Evolutionary conservation across 768 basidiomycete genomes (phyloP).

Genomic region (Podaxis carcinomalis): DNA sequence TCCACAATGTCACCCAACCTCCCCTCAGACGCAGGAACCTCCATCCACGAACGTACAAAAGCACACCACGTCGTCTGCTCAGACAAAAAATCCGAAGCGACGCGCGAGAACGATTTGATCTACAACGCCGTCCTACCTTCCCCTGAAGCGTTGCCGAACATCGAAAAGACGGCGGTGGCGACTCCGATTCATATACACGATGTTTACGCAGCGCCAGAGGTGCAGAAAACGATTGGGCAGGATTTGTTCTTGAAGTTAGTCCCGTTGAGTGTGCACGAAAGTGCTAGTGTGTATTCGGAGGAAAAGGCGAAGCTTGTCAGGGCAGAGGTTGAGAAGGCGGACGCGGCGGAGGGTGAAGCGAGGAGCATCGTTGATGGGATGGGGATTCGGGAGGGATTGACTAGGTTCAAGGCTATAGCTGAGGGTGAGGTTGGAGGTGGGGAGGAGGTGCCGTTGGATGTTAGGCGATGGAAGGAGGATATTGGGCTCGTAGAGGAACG

Average conservation of each 20-base stretch:
- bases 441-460: conserved; percentile 67
- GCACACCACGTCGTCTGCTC: conserved; percentile 72
- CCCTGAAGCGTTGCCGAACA: conserved; percentile 67
- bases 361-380: conserved; percentile 77
- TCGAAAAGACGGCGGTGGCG: conserved; percentile 83
- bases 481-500: conserved; percentile 64
- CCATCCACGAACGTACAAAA: conserved; percentile 81
- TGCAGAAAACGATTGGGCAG: conserved; percentile 90
- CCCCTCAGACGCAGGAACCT: conserved; percentile 78
- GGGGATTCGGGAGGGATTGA: conserved; percentile 68
- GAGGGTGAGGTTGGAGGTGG: conserved; percentile 59
- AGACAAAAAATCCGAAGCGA: conserved; percentile 71
- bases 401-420: conserved; percentile 66
- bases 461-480: conserved; percentile 71
- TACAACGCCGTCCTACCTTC: conserved; percentile 89
- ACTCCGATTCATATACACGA: conserved; percentile 91
- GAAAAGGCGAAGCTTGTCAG: conserved; percentile 95
- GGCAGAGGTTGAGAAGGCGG: conserved; percentile 83
- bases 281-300: conserved; percentile 94
- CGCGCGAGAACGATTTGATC: conserved; percentile 93
- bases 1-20: conserved; percentile 75
- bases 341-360: conserved; percentile 77
- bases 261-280: conserved; percentile 93
- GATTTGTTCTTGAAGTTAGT: conserved; percentile 87
- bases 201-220: conserved; percentile 84